Base-by-base conservation (phyloP, 2,329 filamentous ascomycete species). In the Paracoccidioides lutzii region DNA sequence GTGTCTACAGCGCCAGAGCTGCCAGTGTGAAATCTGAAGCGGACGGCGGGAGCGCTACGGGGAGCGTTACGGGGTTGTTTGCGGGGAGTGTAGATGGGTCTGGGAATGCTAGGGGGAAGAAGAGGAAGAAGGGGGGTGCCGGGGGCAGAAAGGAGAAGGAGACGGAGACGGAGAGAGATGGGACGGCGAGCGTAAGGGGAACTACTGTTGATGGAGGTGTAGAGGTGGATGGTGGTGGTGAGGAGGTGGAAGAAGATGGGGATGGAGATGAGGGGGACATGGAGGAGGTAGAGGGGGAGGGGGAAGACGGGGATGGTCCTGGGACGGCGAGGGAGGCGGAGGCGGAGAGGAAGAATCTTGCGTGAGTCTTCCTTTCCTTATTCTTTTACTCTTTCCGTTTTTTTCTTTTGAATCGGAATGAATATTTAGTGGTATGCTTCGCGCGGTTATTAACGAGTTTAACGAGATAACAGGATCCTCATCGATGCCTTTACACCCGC, bases 291-390 rank as follows among this genome's bases (percentile, higher is more conserved):
- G 9, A 76, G 40, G 73, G 75, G 53, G 75, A 74, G 58, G 74
- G 73, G 8, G 72, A 74, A 59, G 65, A 73, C 54, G 63, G 74
- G 49, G 69, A 73, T 30, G 65, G 74, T 37, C 75, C 76, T 61
- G 76, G 69, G 33, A 68, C 69, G 33, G 75, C 78, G 61, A 75
- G 74, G 33, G 75, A 78, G 61, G 75, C 75, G 53, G 78, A 75
- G 58, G 73, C 75, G 12, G 74, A 78, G 63, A 77, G 76, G 62
- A 76, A 78, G 64, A 75, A 75, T 62, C 67, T 75, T 59, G 71
- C 72, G 73, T 75, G 67, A 61, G 72, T 72, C 50, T 43, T 58
- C 52, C 15, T 30, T 52, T 51, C 37, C 49, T 46, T 49, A 6
- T 55, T 49, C 40, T 6, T 46, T 35, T 45, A 38, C 53, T 22